Evolutionary conservation across 805 yeast species (phyloP).

Genomic region (Brettanomyces anomalus): DNA sequence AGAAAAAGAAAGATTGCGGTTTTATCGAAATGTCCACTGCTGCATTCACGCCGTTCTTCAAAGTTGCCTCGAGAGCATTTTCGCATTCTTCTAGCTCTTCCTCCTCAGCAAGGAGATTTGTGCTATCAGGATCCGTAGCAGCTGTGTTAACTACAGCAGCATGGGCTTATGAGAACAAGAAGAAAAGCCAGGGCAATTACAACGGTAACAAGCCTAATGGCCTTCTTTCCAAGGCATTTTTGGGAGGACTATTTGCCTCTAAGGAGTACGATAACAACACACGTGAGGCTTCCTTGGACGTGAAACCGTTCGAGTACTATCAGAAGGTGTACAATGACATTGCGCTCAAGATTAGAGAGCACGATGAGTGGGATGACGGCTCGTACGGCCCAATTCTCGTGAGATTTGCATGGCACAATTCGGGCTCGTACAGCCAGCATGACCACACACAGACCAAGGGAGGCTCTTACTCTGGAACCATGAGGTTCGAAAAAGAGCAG

Average conservation of each 20-base stretch:
- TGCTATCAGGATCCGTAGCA: slow-evolving; percentile 1
- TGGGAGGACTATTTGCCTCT: slow-evolving; percentile 26
- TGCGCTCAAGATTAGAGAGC: slow-evolving; percentile 50
- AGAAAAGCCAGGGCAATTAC: slow-evolving; percentile 10
- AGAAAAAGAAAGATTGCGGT: no score
- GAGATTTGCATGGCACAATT: slow-evolving; percentile 41
- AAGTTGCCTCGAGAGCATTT: neutral
- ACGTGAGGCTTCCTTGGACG: slow-evolving; percentile 23
- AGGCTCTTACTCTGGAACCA: slow-evolving; percentile 47
- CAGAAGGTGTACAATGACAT: slow-evolving; percentile 64
- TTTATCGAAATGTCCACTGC: slow-evolving; percentile 4
- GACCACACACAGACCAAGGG: slow-evolving; percentile 32
- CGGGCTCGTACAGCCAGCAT: slow-evolving; percentile 36
- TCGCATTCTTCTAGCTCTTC: neutral
- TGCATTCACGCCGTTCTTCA: neutral
- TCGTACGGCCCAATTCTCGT: slow-evolving; percentile 41
- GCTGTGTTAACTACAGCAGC: slow-evolving; percentile 25
- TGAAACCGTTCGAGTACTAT: slow-evolving; percentile 41
- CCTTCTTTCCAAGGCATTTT: slow-evolving; percentile 12
- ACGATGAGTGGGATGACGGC: slow-evolving; percentile 53
- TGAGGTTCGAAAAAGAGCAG: slow-evolving; percentile 42
- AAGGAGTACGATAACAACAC: slow-evolving; percentile 23
- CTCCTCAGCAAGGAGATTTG: neutral
- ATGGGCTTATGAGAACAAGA: slow-evolving; percentile 13
- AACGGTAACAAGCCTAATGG: slow-evolving; percentile 12